Percentiles rank a stretch among this genome's conserved stretches.
Evolutionary conservation across 306 rosid species (phyloP).

Genomic region (Abrus pulchellus): DNA sequence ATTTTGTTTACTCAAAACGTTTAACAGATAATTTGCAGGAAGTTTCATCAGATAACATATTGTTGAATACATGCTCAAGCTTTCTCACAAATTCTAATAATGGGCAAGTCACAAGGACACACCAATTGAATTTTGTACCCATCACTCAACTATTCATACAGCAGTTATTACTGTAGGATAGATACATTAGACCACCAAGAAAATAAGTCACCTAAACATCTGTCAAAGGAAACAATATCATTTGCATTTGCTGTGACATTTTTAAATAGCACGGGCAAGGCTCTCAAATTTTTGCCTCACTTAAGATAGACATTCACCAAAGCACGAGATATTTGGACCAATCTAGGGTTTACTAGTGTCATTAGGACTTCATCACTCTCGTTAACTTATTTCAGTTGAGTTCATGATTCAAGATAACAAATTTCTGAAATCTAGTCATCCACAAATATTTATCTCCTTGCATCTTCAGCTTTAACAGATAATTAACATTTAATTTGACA

Average conservation of each 20-base stretch:
- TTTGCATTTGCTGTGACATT: not conserved
- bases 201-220: not conserved
- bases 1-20: slow-evolving; percentile 17
- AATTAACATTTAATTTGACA: not conserved
- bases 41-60: not conserved
- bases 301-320: not conserved
- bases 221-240: not conserved
- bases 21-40: not conserved
- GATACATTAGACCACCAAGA: slow-evolving; percentile 2
- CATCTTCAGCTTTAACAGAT: slow-evolving; percentile 20
- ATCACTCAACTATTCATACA: slow-evolving; percentile 4
- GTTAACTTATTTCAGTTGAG: not conserved
- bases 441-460: slow-evolving; percentile 12
- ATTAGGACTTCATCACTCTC: not conserved
- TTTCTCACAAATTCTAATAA: not conserved
- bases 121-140: not conserved
- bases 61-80: not conserved
- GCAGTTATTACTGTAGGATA: not conserved
- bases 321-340: not conserved
- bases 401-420: not conserved
- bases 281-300: not conserved
- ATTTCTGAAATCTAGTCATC: not conserved
- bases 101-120: not conserved
- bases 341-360: not conserved
- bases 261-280: not conserved